Percentiles rank a stretch among this genome's conserved stretches.
phyloP scores from a whole-genome alignment of 306 rosid genomes.

The Vicia villosa region DNA sequence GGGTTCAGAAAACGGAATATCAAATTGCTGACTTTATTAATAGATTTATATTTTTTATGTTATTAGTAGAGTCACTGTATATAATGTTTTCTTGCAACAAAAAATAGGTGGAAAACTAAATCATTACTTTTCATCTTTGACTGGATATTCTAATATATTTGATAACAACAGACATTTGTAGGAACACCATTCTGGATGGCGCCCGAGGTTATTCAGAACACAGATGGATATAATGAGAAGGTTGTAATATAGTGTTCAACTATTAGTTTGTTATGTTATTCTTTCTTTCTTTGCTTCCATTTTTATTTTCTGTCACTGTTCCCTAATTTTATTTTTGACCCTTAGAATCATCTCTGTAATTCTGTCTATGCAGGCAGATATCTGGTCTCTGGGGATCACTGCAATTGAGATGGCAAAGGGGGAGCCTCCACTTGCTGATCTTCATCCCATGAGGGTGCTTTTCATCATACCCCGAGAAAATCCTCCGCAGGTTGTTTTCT shows the following conservation, averaged over 20 bases:
- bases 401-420: conserved; percentile 99
- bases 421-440: conserved; percentile 99
- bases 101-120: not conserved
- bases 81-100: not conserved
- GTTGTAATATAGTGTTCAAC: conserved; percentile 46
- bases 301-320: conserved; percentile 22
- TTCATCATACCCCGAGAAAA: conserved; percentile 96
- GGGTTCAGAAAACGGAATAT: conserved; percentile 19
- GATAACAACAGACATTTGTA: conserved; percentile 88
- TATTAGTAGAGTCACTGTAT: conserved; percentile 15
- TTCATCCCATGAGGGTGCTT: conserved; percentile 98
- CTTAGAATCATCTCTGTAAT: conserved; percentile 35
- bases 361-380: conserved; percentile 85
- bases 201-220: conserved; percentile 97
- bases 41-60: conserved; percentile 15
- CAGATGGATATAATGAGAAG: conserved; percentile 98
- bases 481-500: conserved; percentile 85
- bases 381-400: conserved; percentile 98
- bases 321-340: conserved; percentile 25
- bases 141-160: conserved; percentile 52
- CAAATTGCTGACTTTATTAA: not conserved
- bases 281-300: conserved; percentile 22
- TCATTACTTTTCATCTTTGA: not conserved
- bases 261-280: conserved; percentile 21
- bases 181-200: conserved; percentile 99